Evolutionary conservation across 495 filamentous ascomycete genomes (phyloP).

Genomic region (Chaetomium cochliodes): DNA sequence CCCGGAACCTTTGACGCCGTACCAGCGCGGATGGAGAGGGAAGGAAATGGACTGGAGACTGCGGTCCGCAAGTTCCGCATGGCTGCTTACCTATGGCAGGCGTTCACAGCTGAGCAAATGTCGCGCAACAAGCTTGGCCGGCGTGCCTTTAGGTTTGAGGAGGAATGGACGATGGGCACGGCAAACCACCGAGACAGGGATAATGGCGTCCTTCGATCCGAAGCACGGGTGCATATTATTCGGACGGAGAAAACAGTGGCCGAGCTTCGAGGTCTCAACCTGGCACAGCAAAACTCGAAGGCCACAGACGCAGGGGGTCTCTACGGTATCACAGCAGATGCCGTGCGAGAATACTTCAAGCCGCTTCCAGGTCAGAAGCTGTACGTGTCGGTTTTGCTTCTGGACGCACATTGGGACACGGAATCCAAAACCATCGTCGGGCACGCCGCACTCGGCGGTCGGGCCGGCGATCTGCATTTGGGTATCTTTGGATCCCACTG

Average conservation of each 20-base stretch:
- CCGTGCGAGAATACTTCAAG: constrained; percentile 72
- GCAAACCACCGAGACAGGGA: constrained; percentile 68
- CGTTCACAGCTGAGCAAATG: constrained; percentile 94
- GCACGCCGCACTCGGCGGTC: constrained; percentile 75
- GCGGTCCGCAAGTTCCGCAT: constrained; percentile 85
- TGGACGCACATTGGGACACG: constrained; percentile 87
- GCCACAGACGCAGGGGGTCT: constrained; percentile 68
- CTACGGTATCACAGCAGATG: constrained; percentile 71
- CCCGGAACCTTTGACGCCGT: constrained; percentile 81
- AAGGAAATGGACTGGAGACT: constrained; percentile 75
- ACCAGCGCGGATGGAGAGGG: constrained; percentile 68
- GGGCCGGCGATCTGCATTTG: constrained; percentile 67
- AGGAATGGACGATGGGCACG: constrained; percentile 84
- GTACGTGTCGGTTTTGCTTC: constrained; percentile 77
- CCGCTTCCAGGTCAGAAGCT: constrained; percentile 71
- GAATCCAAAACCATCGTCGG: constrained; percentile 64
- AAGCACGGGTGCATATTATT: constrained; percentile 83
- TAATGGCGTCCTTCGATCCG: constrained; percentile 72
- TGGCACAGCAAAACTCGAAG: constrained; percentile 73
- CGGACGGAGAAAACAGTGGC: constrained; percentile 77
- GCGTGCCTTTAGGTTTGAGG: constrained; percentile 83
- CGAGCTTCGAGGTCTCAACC: constrained; percentile 73
- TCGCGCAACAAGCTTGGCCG: constrained; percentile 79
- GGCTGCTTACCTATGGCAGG: constrained; percentile 93
- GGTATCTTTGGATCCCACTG: constrained; percentile 88